Percentiles rank a stretch among this genome's conserved stretches.
These are phyloP conservation scores for Rehmannia glutinosa DNA, from an alignment of 257 asterid species.

Conservation along the genomic window DNA sequence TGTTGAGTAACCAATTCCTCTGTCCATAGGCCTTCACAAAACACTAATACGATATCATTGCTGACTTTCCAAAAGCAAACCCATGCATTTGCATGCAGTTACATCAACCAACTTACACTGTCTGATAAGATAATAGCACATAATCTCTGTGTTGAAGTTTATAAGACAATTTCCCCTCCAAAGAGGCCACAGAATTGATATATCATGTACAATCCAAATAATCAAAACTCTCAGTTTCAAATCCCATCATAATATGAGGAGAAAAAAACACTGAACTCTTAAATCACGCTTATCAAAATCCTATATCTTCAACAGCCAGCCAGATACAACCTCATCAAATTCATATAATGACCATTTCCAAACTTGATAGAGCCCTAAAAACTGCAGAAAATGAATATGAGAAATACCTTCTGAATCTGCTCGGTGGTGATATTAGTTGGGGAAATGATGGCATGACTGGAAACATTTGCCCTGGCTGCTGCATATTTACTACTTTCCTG, in stretches of 20 bases:
- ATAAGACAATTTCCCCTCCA: neutral
- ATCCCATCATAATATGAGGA: neutral
- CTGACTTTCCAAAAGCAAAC: neutral
- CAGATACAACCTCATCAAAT: neutral
- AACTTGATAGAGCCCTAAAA: neutral
- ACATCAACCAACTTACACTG: neutral
- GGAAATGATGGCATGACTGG: conserved; percentile 78
- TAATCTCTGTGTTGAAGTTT: too few relatives aligned
- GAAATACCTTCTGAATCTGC: conserved; percentile 86
- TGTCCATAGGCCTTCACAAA: neutral
- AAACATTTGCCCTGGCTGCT: conserved; percentile 64
- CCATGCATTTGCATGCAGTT: neutral
- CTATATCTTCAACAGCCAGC: conserved; percentile 2
- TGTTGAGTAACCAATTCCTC: neutral
- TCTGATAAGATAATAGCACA: neutral
- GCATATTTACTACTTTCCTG: conserved; percentile 51
- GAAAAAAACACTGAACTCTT: neutral
- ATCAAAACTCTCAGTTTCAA: neutral
- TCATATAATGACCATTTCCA: neutral
- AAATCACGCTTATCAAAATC: neutral
- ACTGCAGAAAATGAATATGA: neutral
- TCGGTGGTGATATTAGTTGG: conserved; percentile 76
- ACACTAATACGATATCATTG: neutral
- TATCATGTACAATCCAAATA: neutral
- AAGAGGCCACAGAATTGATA: neutral